These are phyloP conservation scores for Backusella westeae DNA, from an alignment of 192 early-diverging fungal species.

Conservation along the genomic window DNA sequence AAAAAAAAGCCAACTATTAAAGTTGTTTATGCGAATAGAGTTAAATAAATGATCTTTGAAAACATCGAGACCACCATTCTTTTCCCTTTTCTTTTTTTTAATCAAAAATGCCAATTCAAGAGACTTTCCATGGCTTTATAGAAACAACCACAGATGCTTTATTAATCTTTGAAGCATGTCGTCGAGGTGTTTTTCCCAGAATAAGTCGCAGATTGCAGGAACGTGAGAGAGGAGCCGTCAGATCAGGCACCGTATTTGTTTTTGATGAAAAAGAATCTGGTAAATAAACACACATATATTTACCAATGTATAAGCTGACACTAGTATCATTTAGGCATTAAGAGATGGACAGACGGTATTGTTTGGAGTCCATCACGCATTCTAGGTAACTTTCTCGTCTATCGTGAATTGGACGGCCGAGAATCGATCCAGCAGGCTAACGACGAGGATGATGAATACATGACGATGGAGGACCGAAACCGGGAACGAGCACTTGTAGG, in stretches of 20 bases:
- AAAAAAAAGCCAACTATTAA: background rate
- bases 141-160: constrained; percentile 26
- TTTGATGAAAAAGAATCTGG: constrained; percentile 33
- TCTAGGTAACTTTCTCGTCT: constrained; percentile 78
- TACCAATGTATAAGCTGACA: background rate
- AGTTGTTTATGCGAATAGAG: background rate
- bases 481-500: constrained; percentile 54
- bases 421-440: background rate
- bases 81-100: background rate
- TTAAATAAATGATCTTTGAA: background rate
- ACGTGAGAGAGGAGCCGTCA: constrained; percentile 19
- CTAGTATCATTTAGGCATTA: constrained; percentile 47
- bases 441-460: background rate
- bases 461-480: background rate
- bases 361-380: constrained; percentile 85
- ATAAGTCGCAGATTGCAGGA: constrained; percentile 27
- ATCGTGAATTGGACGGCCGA: constrained; percentile 62
- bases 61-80: background rate
- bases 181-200: constrained; percentile 19
- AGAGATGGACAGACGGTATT: constrained; percentile 85
- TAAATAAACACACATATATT: background rate
- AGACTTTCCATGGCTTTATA: constrained; percentile 27
- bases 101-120: constrained; percentile 8
- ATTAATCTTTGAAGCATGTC: constrained; percentile 30
- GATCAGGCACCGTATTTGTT: constrained; percentile 19